Base-by-base conservation (phyloP, 2,329 filamentous ascomycete species). In the Orbilia blumenaviensis region DNA sequence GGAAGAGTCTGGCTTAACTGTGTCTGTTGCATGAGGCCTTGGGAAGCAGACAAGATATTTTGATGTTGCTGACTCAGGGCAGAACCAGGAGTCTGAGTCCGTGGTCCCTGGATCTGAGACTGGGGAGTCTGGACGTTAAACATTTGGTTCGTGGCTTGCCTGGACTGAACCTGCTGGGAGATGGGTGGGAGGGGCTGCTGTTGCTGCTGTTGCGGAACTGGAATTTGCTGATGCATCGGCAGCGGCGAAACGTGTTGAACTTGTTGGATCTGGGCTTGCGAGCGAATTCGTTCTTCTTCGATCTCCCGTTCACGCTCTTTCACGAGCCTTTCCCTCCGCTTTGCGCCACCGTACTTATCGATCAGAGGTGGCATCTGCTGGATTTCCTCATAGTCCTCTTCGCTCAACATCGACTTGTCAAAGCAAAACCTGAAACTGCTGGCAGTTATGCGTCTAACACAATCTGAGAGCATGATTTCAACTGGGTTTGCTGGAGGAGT, bases 291-390 rank as follows among this genome's bases (percentile, higher is more conserved):
- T 38, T 78, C 78, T 32, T 80, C 78, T 10, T 79, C 77, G 8
- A 71, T 16, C 52, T 79, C 77, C 14, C 77, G 67, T 29, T 92
- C 90, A 77, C 92, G 85, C 42, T 87, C 86, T 80, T 89, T 91
- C 66, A 94, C 90, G 77, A 88, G 90, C 83, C 77, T 83, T 82
- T 89, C 88, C 71, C 91, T 89, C 79, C 94, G 89, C 83, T 93
- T 95, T 69, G 90, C 89, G 34, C 94, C 94, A 63, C 94, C 94
- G 66, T 89, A 88, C 0, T 89, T 85, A 81, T 98, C 94, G 78
- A 97, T 94, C 66, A 98, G 85, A 1, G 91, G 92, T 1, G 93
- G 93, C 67, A 89, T 90, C 21, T 86, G 84, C 62, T 88, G 85
- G 8, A 86, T 77, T 60, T 78, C 77, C 23, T 80, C 77, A 60